Base-by-base conservation (phyloP, 257 asterid species). In the Osmanthus fragrans region DNA sequence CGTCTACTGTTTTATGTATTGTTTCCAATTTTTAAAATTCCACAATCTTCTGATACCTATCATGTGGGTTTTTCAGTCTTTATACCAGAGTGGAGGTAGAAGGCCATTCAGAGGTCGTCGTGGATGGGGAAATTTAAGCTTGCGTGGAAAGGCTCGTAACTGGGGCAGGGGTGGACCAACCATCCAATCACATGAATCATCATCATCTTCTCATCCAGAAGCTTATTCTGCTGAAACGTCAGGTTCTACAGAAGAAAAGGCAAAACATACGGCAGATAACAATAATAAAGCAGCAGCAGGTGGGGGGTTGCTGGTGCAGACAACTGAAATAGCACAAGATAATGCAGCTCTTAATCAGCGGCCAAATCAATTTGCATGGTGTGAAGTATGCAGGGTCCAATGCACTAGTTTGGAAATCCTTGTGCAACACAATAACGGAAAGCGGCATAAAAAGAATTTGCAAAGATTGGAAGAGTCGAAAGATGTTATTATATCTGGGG, bases 361-460 rank as follows among this genome's bases (percentile, higher is more conserved):
- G 21, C 21, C 77, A 10, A 54, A 56, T 69, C 73, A 71, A 45
- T 45, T 71, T 34, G 78, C 72, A 56, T 34, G 77, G 80, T 83
- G 85, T 72, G 87, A 78, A 4, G 33, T 84, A 58, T 84, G 87
- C 64, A 81, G 60, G 3, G 77, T 72, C 23, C 77, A 74, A 39
- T 78, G 74, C 58, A 82, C 77, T 12, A 78, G 76, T 49, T 12
- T 67, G 63, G 85, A 73, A 36, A 79, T 67, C 15, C 77, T 84
- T 45, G 77, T 34, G 71, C 71, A 67, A 51, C 87, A 78, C 77
- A 65, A 75, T 68, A 81, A 5, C 1, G 87, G 87, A 27, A 84
- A 84, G 60, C 77, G 85, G 9, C 87, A 84, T 70, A 45, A 75
- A 70, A 84, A 49, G 75, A 78, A 74, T 58, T 60, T 84, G 76